Conservation (phyloP, 2,329 filamentous ascomycete species). For the Neurospora sp. region DNA sequence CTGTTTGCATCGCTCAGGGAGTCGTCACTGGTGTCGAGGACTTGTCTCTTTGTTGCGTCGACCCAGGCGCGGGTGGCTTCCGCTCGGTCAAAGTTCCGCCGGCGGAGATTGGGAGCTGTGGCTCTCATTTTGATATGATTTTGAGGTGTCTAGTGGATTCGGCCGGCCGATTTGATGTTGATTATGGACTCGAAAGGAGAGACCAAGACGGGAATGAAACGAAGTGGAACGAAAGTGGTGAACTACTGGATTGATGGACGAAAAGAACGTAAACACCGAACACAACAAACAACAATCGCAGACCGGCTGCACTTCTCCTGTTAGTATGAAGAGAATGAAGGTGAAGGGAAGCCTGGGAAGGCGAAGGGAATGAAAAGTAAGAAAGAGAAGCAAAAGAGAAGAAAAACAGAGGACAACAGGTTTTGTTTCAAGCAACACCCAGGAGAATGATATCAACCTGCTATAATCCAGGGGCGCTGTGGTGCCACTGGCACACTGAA, state of each 20-base stretch:
- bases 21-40: slow-evolving; percentile 1
- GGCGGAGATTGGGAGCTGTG: slow-evolving; percentile 10
- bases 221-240: neutral
- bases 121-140: slow-evolving; percentile 7
- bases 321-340: neutral
- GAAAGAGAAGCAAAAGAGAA: neutral
- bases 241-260: neutral
- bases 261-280: neutral
- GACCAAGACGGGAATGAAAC: neutral
- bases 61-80: slow-evolving; percentile 4
- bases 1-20: slow-evolving; percentile 2
- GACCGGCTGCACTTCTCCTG: slow-evolving; percentile 12
- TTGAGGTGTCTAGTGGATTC: neutral
- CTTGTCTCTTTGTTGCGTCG: slow-evolving; percentile 5
- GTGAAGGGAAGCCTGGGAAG: neutral
- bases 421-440: neutral
- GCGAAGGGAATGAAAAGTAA: neutral
- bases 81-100: slow-evolving; percentile 12
- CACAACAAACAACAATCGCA: slow-evolving; percentile 7
- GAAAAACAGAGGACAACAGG: neutral
- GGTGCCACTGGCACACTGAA: neutral
- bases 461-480: neutral
- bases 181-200: slow-evolving; percentile 5
- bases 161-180: neutral
- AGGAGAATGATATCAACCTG: neutral